Base-by-base conservation (phyloP, 2,329 filamentous ascomycete species). In the Drechslerella dactyloides region DNA sequence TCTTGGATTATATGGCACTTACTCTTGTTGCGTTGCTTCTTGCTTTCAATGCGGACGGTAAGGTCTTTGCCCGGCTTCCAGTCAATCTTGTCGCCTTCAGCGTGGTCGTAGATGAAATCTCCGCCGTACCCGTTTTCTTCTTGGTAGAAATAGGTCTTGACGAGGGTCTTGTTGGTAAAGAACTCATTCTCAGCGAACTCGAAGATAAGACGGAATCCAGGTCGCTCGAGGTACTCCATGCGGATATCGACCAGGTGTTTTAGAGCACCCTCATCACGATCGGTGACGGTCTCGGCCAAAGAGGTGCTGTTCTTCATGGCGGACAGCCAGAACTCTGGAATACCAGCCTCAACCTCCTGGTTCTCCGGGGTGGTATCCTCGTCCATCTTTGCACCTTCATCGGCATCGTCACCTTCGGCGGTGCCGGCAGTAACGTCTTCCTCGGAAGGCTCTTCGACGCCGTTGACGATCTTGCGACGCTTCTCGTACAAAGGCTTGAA, bases 11-110 rank as follows among this genome's bases (percentile, higher is more conserved):
- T n/a, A 35, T 15, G n/a, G 24, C 19, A 80, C 87, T 83, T 85
- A 99, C 94, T 97, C 87, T 97, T 99, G 84, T 99, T 99, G 75
- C 94, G 87, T 84, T 99, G 94, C 86, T 99, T 99, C 87, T 99
- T 99, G 85, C 91, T 96, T 85, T 99, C 94, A 73, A 97, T 84
- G 76, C 91, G 89, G 75, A 97, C 90, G 51, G 94, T 99, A 77
- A 99, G 84, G 79, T 99, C 94, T 82, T 96, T 92, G 78, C 89
- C 89, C 8, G 88, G 83, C 83, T 96, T 94, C 94, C 94, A 99
- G 77, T 97, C 89, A 78, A 99, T 96, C 85, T 96, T 94, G 80
- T 96, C 91, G 75, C 96, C 94, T 81, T 99, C 93, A 66, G 96
- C 94, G 80, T 99, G 94, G 80, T 99, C 94, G 80, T 99, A 99